A percentile compares a stretch with the other conserved stretches of the same genome.
These are phyloP conservation scores for Raffaelea deltoideospora DNA, from an alignment of 2,329 filamentous ascomycete species.

Conservation along the genomic window DNA sequence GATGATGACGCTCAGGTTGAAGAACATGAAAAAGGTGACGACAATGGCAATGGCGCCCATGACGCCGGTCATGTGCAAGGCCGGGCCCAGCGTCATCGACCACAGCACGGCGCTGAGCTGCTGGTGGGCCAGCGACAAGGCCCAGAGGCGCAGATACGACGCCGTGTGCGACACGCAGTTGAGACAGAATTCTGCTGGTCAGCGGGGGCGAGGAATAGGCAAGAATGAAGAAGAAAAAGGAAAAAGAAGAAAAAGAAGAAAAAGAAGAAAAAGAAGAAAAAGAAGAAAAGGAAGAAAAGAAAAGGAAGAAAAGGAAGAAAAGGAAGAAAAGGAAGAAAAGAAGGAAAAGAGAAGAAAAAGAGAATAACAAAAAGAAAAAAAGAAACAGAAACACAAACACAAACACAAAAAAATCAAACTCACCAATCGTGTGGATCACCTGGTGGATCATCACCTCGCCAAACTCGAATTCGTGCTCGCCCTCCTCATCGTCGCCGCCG, in stretches of 20 bases:
- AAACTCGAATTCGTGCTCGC: conserved; percentile 96
- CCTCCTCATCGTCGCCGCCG: conserved; percentile 29
- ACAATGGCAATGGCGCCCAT: conserved; percentile 69
- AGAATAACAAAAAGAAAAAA: neutral
- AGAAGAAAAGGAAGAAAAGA: neutral
- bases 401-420: conserved; percentile 16
- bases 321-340: neutral
- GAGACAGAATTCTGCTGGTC: conserved; percentile 72
- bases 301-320: neutral
- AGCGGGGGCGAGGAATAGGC: too few species aligned
- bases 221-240: neutral
- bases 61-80: conserved; percentile 51
- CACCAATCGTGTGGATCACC: conserved; percentile 95
- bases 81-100: conserved; percentile 81
- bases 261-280: too few species aligned
- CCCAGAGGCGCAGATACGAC: conserved; percentile 97
- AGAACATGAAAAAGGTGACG: conserved; percentile 76
- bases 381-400: neutral
- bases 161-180: conserved; percentile 99
- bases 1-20: conserved; percentile 54
- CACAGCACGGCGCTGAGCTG: conserved; percentile 91
- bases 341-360: too few species aligned
- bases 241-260: neutral
- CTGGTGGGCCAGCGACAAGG: conserved; percentile 90
- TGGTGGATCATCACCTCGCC: conserved; percentile 97